Conservation (phyloP, 257 asterid genomes). For the Nicotiana obtusifolia region DNA sequence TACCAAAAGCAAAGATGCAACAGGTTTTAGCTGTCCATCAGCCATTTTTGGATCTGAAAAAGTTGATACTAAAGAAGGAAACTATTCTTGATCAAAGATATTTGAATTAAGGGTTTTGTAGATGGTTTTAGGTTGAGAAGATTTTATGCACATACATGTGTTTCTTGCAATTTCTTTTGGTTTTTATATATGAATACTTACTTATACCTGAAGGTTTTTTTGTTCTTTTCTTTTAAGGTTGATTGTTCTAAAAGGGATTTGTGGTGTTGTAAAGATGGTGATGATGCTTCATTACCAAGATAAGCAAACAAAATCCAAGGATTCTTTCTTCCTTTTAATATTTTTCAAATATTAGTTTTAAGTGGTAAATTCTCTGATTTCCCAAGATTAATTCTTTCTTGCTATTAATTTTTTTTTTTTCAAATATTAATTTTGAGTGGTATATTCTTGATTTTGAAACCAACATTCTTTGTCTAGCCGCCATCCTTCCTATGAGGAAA, state of each 20-base stretch:
- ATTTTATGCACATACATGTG: constrained; percentile 16
- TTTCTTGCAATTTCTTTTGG: constrained; percentile 9
- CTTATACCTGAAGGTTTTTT: background rate
- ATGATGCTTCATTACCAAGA: constrained; percentile 47
- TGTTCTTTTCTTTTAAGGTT: constrained; percentile 83
- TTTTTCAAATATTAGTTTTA: background rate
- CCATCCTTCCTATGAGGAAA: no score
- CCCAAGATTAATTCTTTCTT: constrained; percentile 4
- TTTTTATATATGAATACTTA: constrained; percentile 18
- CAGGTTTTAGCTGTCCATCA: constrained; percentile 38
- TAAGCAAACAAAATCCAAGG: constrained; percentile 26
- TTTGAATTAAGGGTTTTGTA: background rate
- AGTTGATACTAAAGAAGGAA: background rate
- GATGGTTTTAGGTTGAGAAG: background rate
- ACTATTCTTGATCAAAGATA: background rate
- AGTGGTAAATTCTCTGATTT: constrained; percentile 14
- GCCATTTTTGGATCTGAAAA: constrained; percentile 40
- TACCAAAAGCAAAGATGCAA: constrained; percentile 54
- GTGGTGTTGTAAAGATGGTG: constrained; percentile 46
- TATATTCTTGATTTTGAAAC: constrained; percentile 14
- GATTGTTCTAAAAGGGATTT: constrained; percentile 26
- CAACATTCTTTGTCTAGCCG: background rate
- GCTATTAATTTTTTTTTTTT: background rate
- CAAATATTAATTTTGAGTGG: background rate
- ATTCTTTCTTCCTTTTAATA: constrained; percentile 10